Evolutionary conservation across 108 stramenopile genomes (phyloP), one percentile per base, ranked within the genome.

Genomic region (Cyclotella sp.): DNA sequence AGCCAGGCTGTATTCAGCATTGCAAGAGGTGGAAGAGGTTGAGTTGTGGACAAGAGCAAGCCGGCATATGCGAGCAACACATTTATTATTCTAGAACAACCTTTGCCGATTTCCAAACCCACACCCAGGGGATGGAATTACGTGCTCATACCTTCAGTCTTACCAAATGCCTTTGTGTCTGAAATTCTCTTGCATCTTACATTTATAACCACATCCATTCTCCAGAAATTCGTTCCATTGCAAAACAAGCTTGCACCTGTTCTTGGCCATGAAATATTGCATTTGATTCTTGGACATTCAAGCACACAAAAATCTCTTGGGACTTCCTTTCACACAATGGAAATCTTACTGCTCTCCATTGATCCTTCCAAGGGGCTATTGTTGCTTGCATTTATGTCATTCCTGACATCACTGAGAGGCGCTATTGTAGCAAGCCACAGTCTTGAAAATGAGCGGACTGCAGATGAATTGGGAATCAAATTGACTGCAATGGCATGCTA

Each of bases 131-230:
- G 6, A 26, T 91, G 88, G 87, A 62, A 70, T 39, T 90, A 87
- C 63, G 65, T 92, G 0, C 66, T 90, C n/a, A 78, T 91, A 1
- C 82, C 91, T 22, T 82, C 88, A 3, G 13, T 21, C 2, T 53
- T 90, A 0, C 91, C 94, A 8, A 95, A 95, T 79, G 94, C 94
- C 22, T 95, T 93, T 79, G 94, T 95, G 0, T 78, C 87, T 16
- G 94, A 93, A 82, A 88, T 95, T 40, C 72, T 95, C n/a, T 92
- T 92, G 21, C 90, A 88, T 64, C 85, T 86, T 24, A 85, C 93
- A 47, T 95, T 95, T 81, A 86, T 95, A 0, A 95, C 94, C 18
- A 91, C 89, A 10, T 82, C 85, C 12, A 64, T 95, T 73, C 75
- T 93, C 24, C 68, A 91, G 30, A 67, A 76, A 22, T 89, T 92